phyloP scores from a whole-genome alignment of 495 filamentous ascomycete species.

The Tuber microsphaerosporum region DNA sequence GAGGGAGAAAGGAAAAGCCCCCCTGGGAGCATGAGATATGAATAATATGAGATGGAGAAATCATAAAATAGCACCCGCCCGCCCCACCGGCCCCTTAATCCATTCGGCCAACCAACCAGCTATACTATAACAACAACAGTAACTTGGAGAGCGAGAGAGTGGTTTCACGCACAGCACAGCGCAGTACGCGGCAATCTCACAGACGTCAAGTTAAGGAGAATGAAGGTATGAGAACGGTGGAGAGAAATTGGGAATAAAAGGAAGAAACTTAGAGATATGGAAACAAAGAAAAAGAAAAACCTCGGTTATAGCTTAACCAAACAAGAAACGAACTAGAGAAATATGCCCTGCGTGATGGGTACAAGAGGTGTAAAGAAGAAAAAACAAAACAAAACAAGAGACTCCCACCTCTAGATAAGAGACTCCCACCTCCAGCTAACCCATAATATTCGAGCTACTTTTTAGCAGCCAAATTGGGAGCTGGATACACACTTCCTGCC shows the following conservation, averaged over 20 bases:
- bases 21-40: neutral
- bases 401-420: constrained; percentile 26
- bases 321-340: constrained; percentile 12
- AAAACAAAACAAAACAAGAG: constrained; percentile 23
- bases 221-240: neutral
- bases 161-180: neutral
- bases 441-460: neutral
- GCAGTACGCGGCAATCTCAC: neutral
- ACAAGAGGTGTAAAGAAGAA: neutral
- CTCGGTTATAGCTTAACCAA: constrained; percentile 6
- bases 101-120: neutral
- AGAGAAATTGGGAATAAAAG: constrained; percentile 4
- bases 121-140: neutral
- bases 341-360: neutral
- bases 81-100: neutral
- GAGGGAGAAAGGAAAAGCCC: neutral
- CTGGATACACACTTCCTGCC: neutral
- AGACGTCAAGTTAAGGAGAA: neutral
- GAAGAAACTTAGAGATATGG: constrained; percentile 4
- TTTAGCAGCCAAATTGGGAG: neutral
- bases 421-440: constrained; percentile 24
- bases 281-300: constrained; percentile 1
- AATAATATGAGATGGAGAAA: neutral
- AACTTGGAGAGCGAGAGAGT: constrained; percentile 1
- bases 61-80: constrained; percentile 5